Base-by-base conservation (phyloP, 2,329 filamentous ascomycete species). In the Microthyrium microscopicum region DNA sequence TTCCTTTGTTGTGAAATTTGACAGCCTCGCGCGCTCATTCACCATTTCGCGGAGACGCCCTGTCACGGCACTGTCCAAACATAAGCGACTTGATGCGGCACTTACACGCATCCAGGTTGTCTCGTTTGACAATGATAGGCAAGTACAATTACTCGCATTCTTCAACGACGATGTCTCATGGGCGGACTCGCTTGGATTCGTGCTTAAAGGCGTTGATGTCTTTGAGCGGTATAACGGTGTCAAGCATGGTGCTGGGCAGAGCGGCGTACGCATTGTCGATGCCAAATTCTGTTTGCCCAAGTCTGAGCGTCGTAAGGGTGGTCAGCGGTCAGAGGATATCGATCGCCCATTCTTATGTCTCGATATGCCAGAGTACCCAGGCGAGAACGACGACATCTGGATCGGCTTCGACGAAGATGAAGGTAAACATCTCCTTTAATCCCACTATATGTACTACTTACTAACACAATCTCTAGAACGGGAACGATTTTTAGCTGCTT, bases 311-410 rank as follows among this genome's bases (percentile, higher is more conserved):
- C 57, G 58, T 4, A 52, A 67, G 39, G 53, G 73, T 46, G 57
- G 66, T 3, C 64, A 62, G 21, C 62, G 64, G 38, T 64, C 63
- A 26, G 62, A 62, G 36, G 62, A 68, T 26, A 62, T 70, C 29
- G 73, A 76, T 40, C 70, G 73, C 49, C 69, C 73, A 18, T 93
- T 87, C 57, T 67, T 92, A 25, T 89, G 81, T 50, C 57, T 93
- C 38, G 85, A 93, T 53, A 70, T 84, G 53, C 77, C 84, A 13
- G 84, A 93, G 46, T 80, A 91, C 53, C 81, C 84, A 1, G 81
- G 81, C 32, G 85, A 93, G 57, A 83, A 93, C 55, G 85, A 93
- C 52, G 85, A 94, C 57, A 82, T 94, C 43, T 70, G 76, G 8
- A 75, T 94, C 46, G 56, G 76, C 39, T 94, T 94, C 61, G 83